These are phyloP conservation scores for Hanseniaspora lachancei DNA, from an alignment of 805 yeast species.

Conservation along the genomic window DNA sequence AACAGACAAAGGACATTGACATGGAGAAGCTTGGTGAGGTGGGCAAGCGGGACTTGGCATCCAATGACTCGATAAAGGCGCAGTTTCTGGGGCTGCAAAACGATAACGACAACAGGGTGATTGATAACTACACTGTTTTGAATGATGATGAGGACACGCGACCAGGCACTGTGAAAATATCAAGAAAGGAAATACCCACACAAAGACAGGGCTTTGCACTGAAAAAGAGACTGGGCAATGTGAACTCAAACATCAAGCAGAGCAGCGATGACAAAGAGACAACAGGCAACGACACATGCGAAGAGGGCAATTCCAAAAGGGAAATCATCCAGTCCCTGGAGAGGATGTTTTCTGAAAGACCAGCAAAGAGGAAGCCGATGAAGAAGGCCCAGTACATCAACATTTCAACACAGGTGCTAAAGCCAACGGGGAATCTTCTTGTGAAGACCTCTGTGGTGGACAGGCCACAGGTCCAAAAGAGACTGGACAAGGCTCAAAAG, in stretches of 20 bases:
- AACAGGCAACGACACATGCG: neutral
- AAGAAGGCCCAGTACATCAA: neutral
- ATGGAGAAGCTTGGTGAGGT: neutral
- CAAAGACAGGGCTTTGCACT: neutral
- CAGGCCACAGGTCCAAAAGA: neutral
- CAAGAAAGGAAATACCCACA: neutral
- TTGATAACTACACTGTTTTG: neutral
- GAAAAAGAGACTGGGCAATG: neutral
- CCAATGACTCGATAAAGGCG: neutral
- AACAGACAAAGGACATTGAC: neutral
- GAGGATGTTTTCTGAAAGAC: neutral
- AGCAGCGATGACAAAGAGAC: neutral
- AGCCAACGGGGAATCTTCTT: neutral
- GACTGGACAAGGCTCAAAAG: neutral
- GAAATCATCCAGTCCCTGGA: neutral
- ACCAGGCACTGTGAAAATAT: neutral
- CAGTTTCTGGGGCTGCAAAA: neutral
- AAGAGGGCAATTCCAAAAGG: neutral
- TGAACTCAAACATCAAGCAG: neutral
- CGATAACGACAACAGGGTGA: neutral
- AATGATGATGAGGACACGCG: neutral
- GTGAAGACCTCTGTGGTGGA: neutral
- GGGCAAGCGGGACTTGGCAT: neutral
- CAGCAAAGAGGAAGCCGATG: neutral
- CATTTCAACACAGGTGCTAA: neutral